phyloP scores from a whole-genome alignment of 2,329 filamentous ascomycete genomes.

The Nakataea oryzae region DNA sequence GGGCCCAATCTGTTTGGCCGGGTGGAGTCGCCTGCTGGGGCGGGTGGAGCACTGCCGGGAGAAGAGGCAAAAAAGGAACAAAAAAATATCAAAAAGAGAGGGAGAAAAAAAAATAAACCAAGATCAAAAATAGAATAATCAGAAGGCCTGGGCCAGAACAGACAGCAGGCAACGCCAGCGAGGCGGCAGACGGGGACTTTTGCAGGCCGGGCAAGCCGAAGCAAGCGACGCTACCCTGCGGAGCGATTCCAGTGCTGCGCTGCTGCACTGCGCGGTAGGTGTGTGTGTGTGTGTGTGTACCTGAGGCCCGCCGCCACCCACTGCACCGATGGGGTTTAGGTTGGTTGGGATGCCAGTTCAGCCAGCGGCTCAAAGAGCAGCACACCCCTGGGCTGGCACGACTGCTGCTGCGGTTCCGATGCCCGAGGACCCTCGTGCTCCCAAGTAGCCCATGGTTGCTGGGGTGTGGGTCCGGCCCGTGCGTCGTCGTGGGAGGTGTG shows the following conservation, averaged over 20 bases:
- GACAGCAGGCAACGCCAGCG: not conserved
- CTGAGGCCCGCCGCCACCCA: no score
- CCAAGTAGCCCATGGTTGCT: not conserved
- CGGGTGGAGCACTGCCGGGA: not conserved
- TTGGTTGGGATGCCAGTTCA: not conserved
- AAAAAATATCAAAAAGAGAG: not conserved
- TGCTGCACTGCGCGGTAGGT: not conserved
- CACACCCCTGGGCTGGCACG: not conserved
- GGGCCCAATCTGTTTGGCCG: not conserved
- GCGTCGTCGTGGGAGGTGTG: no score
- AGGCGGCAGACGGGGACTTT: no score
- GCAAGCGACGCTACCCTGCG: not conserved
- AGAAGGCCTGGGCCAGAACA: not conserved
- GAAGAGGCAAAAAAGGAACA: not conserved
- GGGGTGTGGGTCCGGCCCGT: not conserved
- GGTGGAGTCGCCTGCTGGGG: not conserved
- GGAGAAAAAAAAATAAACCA: not conserved
- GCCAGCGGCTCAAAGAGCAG: not conserved
- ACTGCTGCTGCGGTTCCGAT: not conserved
- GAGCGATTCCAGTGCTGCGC: not conserved
- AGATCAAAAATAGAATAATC: not conserved
- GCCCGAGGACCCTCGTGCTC: not conserved
- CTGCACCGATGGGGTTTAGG: no score
- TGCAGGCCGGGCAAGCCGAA: not conserved
- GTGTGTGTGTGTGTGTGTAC: no score